Conservation (phyloP, 2,329 filamentous ascomycete genomes). For the Sporothrix inflata region DNA sequence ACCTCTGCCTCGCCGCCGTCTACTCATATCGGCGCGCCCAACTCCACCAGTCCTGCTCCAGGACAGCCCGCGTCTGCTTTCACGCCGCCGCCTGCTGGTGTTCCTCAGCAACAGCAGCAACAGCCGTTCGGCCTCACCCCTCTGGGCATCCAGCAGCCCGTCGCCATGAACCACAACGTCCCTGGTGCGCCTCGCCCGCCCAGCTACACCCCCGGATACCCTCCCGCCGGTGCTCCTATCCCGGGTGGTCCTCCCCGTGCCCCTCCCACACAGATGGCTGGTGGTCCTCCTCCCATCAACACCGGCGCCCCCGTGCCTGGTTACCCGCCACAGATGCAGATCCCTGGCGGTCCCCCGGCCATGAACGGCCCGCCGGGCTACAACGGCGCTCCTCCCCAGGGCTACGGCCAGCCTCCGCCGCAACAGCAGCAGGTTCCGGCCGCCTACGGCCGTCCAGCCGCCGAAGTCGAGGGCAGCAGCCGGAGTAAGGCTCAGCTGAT, state of each 20-base stretch:
- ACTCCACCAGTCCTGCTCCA: conserved; percentile 40
- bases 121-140: conserved; percentile 27
- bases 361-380: conserved; percentile 52
- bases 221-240: conserved; percentile 42
- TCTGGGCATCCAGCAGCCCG: conserved; percentile 48
- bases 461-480: conserved; percentile 84
- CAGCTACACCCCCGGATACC: conserved; percentile 64
- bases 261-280: conserved; percentile 63
- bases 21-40: conserved; percentile 51
- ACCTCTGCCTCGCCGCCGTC: conserved; percentile 40
- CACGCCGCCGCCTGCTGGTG: conserved; percentile 25
- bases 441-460: conserved; percentile 49
- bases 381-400: conserved; percentile 48
- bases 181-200: conserved; percentile 62
- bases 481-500: conserved; percentile 96
- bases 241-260: conserved; percentile 49
- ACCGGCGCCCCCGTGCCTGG: conserved; percentile 62
- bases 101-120: conserved; percentile 16
- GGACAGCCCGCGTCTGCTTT: conserved; percentile 25
- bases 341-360: conserved; percentile 48
- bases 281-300: conserved; percentile 69
- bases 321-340: conserved; percentile 61
- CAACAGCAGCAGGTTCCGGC: conserved; percentile 42
- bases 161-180: conserved; percentile 62
- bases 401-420: conserved; percentile 53